Conservation (phyloP, 2,329 filamentous ascomycete species). For the Metarhizium album region DNA sequence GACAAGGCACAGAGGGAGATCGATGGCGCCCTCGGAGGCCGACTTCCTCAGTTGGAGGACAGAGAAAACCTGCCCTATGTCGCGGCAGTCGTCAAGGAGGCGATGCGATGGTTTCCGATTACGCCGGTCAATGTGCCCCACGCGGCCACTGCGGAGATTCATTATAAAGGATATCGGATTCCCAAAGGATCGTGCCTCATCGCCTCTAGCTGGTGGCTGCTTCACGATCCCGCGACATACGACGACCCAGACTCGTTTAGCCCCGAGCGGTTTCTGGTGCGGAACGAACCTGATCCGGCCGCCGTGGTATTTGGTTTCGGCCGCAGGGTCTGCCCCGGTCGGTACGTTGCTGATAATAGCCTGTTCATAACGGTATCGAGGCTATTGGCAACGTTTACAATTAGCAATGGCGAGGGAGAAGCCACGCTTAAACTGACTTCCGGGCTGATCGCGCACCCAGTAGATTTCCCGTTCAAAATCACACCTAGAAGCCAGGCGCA, state of each 20-base stretch:
- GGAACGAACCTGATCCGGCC: conserved; percentile 18
- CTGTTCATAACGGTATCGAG: conserved; percentile 26
- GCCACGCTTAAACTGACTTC: background rate
- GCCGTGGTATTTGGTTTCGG: conserved; percentile 23
- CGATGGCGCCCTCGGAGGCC: conserved; percentile 30
- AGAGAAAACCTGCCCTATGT: conserved; percentile 32
- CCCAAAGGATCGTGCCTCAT: conserved; percentile 17
- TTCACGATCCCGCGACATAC: conserved; percentile 60
- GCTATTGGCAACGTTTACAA: conserved; percentile 32
- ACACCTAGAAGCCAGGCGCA: conserved; percentile 4
- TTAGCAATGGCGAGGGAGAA: conserved; percentile 17
- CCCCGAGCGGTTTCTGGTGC: conserved; percentile 20
- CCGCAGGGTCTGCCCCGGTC: conserved; percentile 23
- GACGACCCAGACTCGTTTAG: conserved; percentile 25
- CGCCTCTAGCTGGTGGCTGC: conserved; percentile 21
- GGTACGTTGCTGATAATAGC: conserved; percentile 19
- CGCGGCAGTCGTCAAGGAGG: conserved; percentile 19
- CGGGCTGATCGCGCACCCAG: conserved; percentile 1
- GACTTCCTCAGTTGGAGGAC: conserved; percentile 32
- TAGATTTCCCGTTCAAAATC: conserved; percentile 1
- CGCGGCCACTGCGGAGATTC: conserved; percentile 19
- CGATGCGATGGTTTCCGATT: conserved; percentile 19
- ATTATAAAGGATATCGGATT: conserved; percentile 14
- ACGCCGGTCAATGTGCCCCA: conserved; percentile 27
- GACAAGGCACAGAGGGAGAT: conserved; percentile 28